Percentiles rank a stretch among this genome's conserved stretches.
Evolutionary conservation across 805 yeast species (phyloP).

Genomic region (Cyberlindnera misumaiensis): DNA sequence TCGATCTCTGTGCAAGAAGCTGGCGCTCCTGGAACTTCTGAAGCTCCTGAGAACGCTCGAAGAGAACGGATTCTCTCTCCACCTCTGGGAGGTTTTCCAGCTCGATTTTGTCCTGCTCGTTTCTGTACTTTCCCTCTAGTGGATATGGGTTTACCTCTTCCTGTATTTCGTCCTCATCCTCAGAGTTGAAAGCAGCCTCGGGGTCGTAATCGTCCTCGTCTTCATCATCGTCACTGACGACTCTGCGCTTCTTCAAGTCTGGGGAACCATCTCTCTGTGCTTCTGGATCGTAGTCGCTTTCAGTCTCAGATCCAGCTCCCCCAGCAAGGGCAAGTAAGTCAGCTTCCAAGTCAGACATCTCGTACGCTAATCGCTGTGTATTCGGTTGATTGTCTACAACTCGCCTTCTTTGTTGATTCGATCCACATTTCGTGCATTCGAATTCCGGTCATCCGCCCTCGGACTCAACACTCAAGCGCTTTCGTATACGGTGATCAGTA

Average conservation of each 20-base stretch:
- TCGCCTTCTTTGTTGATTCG: too few species aligned
- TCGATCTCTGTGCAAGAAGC: conserved; percentile 77
- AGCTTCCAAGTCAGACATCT: conserved; percentile 66
- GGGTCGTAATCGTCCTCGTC: conserved; percentile 38
- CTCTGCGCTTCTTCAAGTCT: conserved; percentile 21
- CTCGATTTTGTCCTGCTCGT: conserved; percentile 65
- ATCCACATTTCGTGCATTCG: too few species aligned
- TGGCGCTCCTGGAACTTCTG: conserved; percentile 81
- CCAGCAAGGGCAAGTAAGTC: conserved; percentile 96
- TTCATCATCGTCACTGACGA: conserved; percentile 19
- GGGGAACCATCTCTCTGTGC: conserved; percentile 16
- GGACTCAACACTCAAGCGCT: too few species aligned
- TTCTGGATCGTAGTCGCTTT: conserved; percentile 28
- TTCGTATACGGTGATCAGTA: too few species aligned
- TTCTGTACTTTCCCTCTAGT: conserved; percentile 82
- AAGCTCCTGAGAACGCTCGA: conserved; percentile 88
- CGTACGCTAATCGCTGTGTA: background rate
- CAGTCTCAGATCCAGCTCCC: conserved; percentile 34
- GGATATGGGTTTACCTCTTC: conserved; percentile 76
- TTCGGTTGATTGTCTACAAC: background rate
- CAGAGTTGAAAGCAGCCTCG: conserved; percentile 28
- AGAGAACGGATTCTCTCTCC: conserved; percentile 83
- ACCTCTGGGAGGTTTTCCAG: conserved; percentile 77
- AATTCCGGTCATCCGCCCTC: too few species aligned
- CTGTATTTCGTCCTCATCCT: conserved; percentile 31